Percentiles rank a stretch among this genome's conserved stretches.
phyloP scores from a whole-genome alignment of 768 basidiomycete species.

The Lactifluus volemus region DNA sequence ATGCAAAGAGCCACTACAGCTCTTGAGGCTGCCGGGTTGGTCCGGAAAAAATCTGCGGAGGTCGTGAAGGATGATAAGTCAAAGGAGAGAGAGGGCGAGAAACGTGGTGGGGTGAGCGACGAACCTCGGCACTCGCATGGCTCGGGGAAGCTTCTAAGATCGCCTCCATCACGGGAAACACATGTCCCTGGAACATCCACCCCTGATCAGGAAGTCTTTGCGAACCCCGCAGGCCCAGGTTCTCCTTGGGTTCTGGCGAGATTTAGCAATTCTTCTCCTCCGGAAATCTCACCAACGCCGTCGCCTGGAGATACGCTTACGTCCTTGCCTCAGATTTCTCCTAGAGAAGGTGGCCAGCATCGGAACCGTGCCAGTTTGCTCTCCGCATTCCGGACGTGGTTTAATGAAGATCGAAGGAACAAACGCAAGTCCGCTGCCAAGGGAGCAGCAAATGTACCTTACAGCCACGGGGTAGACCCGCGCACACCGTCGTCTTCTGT shows the following conservation, averaged over 20 bases:
- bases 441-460: slow-evolving; percentile 4
- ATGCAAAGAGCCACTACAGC: slow-evolving; percentile 94
- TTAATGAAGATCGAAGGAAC: slow-evolving; percentile 83
- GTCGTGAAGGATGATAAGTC: slow-evolving; percentile 58
- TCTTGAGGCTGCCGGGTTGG: slow-evolving; percentile 75
- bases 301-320: slow-evolving; percentile 46
- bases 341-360: slow-evolving; percentile 30
- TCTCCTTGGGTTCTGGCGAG: slow-evolving; percentile 64
- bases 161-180: slow-evolving; percentile 48
- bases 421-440: slow-evolving; percentile 53
- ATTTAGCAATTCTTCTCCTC: slow-evolving; percentile 24
- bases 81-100: slow-evolving; percentile 30
- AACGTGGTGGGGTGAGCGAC: slow-evolving; percentile 37
- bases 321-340: slow-evolving; percentile 35
- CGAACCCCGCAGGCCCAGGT: slow-evolving; percentile 15
- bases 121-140: slow-evolving; percentile 62
- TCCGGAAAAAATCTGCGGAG: slow-evolving; percentile 75
- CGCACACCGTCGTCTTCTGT: slow-evolving; percentile 6
- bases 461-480: slow-evolving; percentile 8
- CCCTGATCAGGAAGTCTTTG: slow-evolving; percentile 30
- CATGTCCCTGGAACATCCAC: slow-evolving; percentile 44
- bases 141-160: slow-evolving; percentile 60
- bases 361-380: slow-evolving; percentile 74
- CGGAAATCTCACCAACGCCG: slow-evolving; percentile 38
- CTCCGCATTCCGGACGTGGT: slow-evolving; percentile 83